Evolutionary conservation across 2,329 filamentous ascomycete genomes (phyloP).

Genomic region (Aspergillus caelatus): DNA sequence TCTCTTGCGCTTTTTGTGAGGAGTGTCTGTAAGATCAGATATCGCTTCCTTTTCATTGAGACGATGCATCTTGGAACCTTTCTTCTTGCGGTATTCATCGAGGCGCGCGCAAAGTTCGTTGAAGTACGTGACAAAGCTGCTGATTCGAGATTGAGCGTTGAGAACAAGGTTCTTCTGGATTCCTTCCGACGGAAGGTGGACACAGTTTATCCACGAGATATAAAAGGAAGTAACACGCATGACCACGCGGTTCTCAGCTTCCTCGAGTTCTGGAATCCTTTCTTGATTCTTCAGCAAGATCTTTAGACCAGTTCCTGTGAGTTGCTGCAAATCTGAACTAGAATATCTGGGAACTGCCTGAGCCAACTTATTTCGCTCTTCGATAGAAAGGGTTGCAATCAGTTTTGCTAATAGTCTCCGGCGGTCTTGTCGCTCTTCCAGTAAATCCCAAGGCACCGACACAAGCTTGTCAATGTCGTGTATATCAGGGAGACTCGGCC

Average conservation of each 20-base stretch:
- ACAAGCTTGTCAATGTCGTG: constrained; percentile 32
- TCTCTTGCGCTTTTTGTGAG: constrained; percentile 52
- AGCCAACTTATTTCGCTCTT: constrained; percentile 23
- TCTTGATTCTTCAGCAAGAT: constrained; percentile 13
- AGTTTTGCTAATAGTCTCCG: constrained; percentile 36
- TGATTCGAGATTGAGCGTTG: constrained; percentile 27
- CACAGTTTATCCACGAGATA: constrained; percentile 37
- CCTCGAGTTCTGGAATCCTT: constrained; percentile 11
- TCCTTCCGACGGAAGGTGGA: constrained; percentile 19
- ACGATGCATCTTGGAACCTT: constrained; percentile 8
- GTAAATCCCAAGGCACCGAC: constrained; percentile 35
- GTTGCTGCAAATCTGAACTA: constrained; percentile 12
- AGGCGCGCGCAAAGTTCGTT: constrained; percentile 31
- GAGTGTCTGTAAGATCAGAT: constrained; percentile 24
- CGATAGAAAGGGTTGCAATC: constrained; percentile 21
- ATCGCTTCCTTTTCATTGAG: background rate
- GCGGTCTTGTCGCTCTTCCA: constrained; percentile 45
- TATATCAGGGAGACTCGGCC: constrained; percentile 18
- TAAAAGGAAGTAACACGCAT: constrained; percentile 33
- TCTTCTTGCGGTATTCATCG: constrained; percentile 18
- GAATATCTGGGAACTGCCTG: constrained; percentile 17
- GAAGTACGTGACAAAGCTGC: constrained; percentile 34
- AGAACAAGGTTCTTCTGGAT: constrained; percentile 24
- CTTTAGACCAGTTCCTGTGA: constrained; percentile 20
- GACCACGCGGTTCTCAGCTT: constrained; percentile 14